Conservation (phyloP, 2,329 filamentous ascomycete genomes). For the Scedosporium aurantiacum region DNA sequence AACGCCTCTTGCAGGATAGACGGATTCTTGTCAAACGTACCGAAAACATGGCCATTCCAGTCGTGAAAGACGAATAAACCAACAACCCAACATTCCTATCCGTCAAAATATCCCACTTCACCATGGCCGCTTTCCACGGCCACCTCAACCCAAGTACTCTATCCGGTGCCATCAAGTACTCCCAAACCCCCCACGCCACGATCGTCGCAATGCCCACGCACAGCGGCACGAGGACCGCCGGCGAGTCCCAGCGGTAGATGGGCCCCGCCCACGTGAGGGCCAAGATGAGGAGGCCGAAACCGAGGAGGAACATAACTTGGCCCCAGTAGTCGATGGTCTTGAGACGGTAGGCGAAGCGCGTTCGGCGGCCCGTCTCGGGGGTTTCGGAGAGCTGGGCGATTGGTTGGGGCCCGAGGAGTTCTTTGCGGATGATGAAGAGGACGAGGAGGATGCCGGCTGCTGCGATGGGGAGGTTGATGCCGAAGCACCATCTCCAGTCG, state of each 20-base stretch:
- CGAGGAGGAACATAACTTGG: constrained; percentile 43
- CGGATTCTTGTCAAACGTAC: constrained; percentile 17
- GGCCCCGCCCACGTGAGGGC: constrained; percentile 45
- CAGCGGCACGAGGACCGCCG: constrained; percentile 37
- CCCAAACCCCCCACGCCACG: constrained; percentile 34
- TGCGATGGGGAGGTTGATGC: constrained; percentile 47
- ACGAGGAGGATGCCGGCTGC: constrained; percentile 39
- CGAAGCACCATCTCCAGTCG: constrained; percentile 59
- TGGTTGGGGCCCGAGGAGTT: constrained; percentile 43
- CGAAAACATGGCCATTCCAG: constrained; percentile 43
- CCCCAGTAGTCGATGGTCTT: constrained; percentile 46
- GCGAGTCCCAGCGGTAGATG: constrained; percentile 38
- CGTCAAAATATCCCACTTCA: constrained; percentile 48
- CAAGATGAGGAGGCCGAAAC: constrained; percentile 42
- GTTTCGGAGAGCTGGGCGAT: constrained; percentile 33
- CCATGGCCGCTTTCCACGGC: constrained; percentile 48
- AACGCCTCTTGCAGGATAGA: constrained; percentile 9
- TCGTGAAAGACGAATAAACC: constrained; percentile 49
- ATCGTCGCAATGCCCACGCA: constrained; percentile 31
- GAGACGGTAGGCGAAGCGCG: constrained; percentile 32
- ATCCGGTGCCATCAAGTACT: constrained; percentile 42
- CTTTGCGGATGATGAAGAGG: constrained; percentile 45
- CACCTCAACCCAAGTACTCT: constrained; percentile 33
- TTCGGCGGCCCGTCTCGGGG: constrained; percentile 17
- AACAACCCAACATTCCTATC: constrained; percentile 49